Evolutionary conservation across 805 yeast genomes (phyloP), one percentile per base, ranked within the genome.

Genomic region (Candida ponderosae): DNA sequence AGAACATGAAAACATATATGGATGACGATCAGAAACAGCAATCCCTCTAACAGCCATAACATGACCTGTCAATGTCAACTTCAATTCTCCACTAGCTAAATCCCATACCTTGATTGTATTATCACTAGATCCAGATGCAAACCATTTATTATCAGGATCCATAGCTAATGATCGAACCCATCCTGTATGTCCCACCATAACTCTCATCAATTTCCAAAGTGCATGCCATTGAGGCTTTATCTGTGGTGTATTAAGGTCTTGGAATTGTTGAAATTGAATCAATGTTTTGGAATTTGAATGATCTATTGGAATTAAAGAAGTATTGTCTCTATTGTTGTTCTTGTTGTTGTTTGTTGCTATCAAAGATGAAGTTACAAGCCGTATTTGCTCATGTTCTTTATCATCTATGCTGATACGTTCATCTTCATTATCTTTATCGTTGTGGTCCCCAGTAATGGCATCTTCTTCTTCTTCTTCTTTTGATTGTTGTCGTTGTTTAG

Each of bases 81-180:
- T 79, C 43, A 88, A 60, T 35, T 66, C 62, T 10, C 86, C 82
- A 5, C 78, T 63, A 0, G 86, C 93, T 36, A 88, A 58, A 53
- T 88, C 93, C 97, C 98, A 93, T 3, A 90, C 68, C 48, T 89
- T 89, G 44, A 93, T 84, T 0, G 95, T 84, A 3, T 86, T 67
- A 53, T 93, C 99, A 5, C 82, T 74, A 4, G 95, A 79, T 0
- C 97, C 99, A 0, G 96, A 80, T 7, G 81, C 95, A 61, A 86
- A 90, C 86, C 93, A 93, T 46, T 79, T 74, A 55, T 88, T 88
- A 24, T 81, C 81, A 1, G 95, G 95, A 42, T 93, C 97, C 16
- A 84, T 73, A 7, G 81, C 70, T 3, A 88, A 63, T n/a, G 85
- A 71, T 33, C 95, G 69, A 1, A 93, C 87, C 89, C 97, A 89